Percentiles rank a stretch among this genome's conserved stretches.
phyloP scores from a whole-genome alignment of 345 rosid genomes.

The Diplotaxis tenuifolia region DNA sequence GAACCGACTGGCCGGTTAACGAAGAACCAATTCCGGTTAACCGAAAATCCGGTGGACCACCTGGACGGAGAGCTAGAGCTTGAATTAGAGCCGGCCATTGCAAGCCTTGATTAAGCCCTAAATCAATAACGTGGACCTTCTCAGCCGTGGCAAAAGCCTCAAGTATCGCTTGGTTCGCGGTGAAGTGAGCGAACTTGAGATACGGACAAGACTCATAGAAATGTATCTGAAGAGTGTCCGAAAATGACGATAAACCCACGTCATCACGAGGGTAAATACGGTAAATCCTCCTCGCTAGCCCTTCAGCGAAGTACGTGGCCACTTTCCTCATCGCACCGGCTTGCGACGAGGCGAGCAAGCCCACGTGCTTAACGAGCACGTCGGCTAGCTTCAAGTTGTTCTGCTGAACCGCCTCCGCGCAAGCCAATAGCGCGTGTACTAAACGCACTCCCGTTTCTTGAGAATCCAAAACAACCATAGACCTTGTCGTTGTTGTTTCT shows the following conservation, averaged over 20 bases:
- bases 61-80: constrained; percentile 80
- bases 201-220: constrained; percentile 92
- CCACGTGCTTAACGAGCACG: constrained; percentile 74
- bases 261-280: constrained; percentile 52
- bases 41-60: constrained; percentile 78
- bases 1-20: constrained; percentile 57
- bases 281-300: constrained; percentile 75
- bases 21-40: constrained; percentile 88
- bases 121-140: constrained; percentile 77
- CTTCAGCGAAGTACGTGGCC: constrained; percentile 89
- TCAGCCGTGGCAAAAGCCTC: constrained; percentile 59
- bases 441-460: constrained; percentile 85
- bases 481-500: constrained; percentile 39
- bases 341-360: constrained; percentile 68
- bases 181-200: constrained; percentile 91
- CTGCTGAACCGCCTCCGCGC: constrained; percentile 81
- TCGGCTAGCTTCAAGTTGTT: constrained; percentile 62
- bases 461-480: constrained; percentile 72
- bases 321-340: constrained; percentile 88
- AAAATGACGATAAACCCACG: constrained; percentile 38
- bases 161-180: constrained; percentile 90
- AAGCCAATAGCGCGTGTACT: constrained; percentile 79
- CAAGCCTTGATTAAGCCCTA: constrained; percentile 72
- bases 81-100: constrained; percentile 98
- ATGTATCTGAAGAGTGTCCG: constrained; percentile 68